Percentiles rank a stretch among this genome's conserved stretches.
Evolutionary conservation across 768 basidiomycete species (phyloP).

Genomic region (Rhodotorula babjevae): DNA sequence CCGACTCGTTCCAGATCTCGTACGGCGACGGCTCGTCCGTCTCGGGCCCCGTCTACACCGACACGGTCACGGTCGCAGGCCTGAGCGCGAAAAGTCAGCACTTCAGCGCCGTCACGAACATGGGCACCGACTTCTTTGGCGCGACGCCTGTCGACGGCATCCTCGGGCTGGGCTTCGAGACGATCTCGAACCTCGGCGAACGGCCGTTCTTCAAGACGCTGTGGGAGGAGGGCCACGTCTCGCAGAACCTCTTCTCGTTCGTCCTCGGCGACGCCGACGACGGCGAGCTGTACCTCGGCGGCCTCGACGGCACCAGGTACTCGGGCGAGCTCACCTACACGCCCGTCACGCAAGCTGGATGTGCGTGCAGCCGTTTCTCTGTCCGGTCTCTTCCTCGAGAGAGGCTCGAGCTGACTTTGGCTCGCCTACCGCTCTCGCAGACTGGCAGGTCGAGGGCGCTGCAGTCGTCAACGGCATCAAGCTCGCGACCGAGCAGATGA

Average conservation of each 20-base stretch:
- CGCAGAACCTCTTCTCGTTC: slow-evolving; percentile 37
- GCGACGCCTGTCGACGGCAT: slow-evolving; percentile 37
- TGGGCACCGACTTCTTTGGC: slow-evolving; percentile 26
- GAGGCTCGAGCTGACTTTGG: too few relatives aligned
- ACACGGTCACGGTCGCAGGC: slow-evolving; percentile 48
- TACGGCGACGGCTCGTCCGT: slow-evolving; percentile 56
- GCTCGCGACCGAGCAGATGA: slow-evolving; percentile 37
- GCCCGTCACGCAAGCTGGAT: slow-evolving; percentile 45
- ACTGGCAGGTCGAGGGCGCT: slow-evolving; percentile 46
- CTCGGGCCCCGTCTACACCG: slow-evolving; percentile 52
- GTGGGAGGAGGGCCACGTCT: slow-evolving; percentile 24
- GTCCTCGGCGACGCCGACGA: slow-evolving; percentile 27
- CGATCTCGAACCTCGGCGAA: slow-evolving; percentile 53
- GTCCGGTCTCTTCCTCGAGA: slow-evolving; percentile 35
- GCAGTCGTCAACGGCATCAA: slow-evolving; percentile 41
- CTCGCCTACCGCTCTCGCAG: background rate
- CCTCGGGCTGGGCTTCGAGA: slow-evolving; percentile 43
- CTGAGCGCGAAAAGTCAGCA: slow-evolving; percentile 44
- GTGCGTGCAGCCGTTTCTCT: slow-evolving; percentile 14
- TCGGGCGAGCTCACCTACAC: slow-evolving; percentile 44
- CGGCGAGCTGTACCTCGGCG: slow-evolving; percentile 47
- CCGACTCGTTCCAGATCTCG: slow-evolving; percentile 48
- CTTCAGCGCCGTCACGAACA: slow-evolving; percentile 50
- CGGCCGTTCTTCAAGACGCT: slow-evolving; percentile 40
- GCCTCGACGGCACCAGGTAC: slow-evolving; percentile 44